Percentiles rank a stretch among this genome's conserved stretches.
phyloP scores from a whole-genome alignment of 1,284 basidiomycete genomes.

The Waitea zeae region DNA sequence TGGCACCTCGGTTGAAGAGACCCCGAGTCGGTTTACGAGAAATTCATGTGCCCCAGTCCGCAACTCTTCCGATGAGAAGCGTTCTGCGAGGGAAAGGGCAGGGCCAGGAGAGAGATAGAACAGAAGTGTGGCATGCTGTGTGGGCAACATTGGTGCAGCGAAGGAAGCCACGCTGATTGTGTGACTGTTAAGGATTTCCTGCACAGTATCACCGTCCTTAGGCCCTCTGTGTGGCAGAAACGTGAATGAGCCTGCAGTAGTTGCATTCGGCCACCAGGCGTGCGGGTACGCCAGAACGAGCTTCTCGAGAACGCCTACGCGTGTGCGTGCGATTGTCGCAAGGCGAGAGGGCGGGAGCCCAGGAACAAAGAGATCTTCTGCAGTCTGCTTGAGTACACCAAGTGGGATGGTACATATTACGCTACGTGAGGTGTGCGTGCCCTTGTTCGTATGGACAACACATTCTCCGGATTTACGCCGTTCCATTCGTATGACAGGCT shows the following conservation, averaged over 20 bases:
- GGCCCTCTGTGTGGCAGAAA: slow-evolving; percentile 4
- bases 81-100: slow-evolving; percentile 2
- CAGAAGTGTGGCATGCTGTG: slow-evolving; percentile 5
- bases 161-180: slow-evolving; percentile 6
- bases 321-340: slow-evolving; percentile 6
- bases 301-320: slow-evolving; percentile 8
- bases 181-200: slow-evolving; percentile 2
- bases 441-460: slow-evolving; percentile 3
- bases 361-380: slow-evolving; percentile 6
- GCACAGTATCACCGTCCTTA: background rate
- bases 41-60: slow-evolving; percentile 5
- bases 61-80: slow-evolving; percentile 4
- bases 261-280: slow-evolving; percentile 8
- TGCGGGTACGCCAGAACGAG: slow-evolving; percentile 7
- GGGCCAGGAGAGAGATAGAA: slow-evolving; percentile 6
- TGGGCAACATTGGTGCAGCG: slow-evolving; percentile 5
- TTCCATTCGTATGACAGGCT: background rate
- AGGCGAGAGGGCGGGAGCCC: slow-evolving; percentile 6
- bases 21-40: slow-evolving; percentile 4
- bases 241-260: slow-evolving; percentile 4
- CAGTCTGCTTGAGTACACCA: slow-evolving; percentile 7
- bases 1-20: background rate
- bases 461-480: background rate
- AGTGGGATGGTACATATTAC: slow-evolving; percentile 9
- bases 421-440: slow-evolving; percentile 1